These are phyloP conservation scores for Pythium plurisporium DNA, from an alignment of 352 stramenopile genomes.

Conservation along the genomic window DNA sequence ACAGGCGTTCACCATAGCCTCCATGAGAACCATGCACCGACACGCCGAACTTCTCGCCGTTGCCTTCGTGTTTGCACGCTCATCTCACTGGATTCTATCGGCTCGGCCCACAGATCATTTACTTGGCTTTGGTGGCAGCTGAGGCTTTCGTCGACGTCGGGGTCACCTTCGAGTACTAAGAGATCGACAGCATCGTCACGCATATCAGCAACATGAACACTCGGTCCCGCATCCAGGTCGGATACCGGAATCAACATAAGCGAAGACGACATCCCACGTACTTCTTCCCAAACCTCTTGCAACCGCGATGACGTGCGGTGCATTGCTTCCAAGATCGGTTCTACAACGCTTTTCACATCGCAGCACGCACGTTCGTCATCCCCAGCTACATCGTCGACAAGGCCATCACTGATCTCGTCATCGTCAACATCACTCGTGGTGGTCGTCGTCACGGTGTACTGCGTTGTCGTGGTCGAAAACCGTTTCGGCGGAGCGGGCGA, in stretches of 20 bases:
- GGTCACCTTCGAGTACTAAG: conserved; percentile 25
- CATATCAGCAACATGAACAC: conserved; percentile 17
- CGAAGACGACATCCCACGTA: conserved; percentile 26
- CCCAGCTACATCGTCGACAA: conserved; percentile 13
- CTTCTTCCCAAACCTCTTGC: conserved; percentile 28
- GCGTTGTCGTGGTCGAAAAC: neutral
- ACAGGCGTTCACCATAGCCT: conserved; percentile 20
- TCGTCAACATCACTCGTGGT: conserved; percentile 16
- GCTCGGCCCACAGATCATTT: conserved; percentile 3
- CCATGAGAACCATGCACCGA: conserved; percentile 9
- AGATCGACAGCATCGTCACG: conserved; percentile 24
- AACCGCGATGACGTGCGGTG: conserved; percentile 21
- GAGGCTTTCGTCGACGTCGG: conserved; percentile 7
- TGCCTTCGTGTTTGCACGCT: conserved; percentile 18
- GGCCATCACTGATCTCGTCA: conserved; percentile 5
- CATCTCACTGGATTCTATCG: conserved; percentile 2
- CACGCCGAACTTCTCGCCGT: conserved; percentile 3
- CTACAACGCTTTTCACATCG: conserved; percentile 17
- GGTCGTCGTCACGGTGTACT: conserved; percentile 8
- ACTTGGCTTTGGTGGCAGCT: conserved; percentile 6
- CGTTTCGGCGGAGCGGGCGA: conserved; percentile 16
- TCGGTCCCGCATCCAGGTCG: conserved; percentile 3
- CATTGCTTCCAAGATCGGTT: conserved; percentile 21
- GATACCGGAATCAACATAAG: conserved; percentile 23
- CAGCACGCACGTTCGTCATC: conserved; percentile 17